Percentiles rank a stretch among this genome's conserved stretches.
phyloP scores from a whole-genome alignment of 2,329 filamentous ascomycete species.

The Ophiosphaerella korrae region DNA sequence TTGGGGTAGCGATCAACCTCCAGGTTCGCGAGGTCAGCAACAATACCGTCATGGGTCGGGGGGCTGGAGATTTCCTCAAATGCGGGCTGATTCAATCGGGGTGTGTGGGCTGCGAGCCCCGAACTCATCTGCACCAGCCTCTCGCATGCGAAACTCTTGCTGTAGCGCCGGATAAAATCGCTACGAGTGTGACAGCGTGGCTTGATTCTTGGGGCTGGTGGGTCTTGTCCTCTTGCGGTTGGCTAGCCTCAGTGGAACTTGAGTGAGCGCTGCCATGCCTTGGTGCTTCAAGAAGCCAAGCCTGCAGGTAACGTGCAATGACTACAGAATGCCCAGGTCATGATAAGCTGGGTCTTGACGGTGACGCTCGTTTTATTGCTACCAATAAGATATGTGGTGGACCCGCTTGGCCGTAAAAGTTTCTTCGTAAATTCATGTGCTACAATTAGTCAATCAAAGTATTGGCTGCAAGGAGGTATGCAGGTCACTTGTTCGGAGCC shows the following conservation, averaged over 20 bases:
- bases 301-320: constrained; percentile 4
- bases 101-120: constrained; percentile 23
- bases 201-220: constrained; percentile 36
- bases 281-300: constrained; percentile 18
- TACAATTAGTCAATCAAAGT: constrained; percentile 13
- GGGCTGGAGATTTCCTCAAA: constrained; percentile 20
- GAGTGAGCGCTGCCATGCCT: constrained; percentile 21
- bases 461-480: constrained; percentile 19
- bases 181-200: constrained; percentile 31
- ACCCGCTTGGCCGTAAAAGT: constrained; percentile 16
- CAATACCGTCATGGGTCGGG: constrained; percentile 22
- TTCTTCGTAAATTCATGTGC: constrained; percentile 5
- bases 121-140: constrained; percentile 29
- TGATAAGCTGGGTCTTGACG: background rate
- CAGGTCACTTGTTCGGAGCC: background rate
- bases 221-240: constrained; percentile 25
- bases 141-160: constrained; percentile 7
- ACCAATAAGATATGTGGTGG: constrained; percentile 7
- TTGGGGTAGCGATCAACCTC: constrained; percentile 34
- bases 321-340: constrained; percentile 2
- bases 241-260: constrained; percentile 4
- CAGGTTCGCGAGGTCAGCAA: constrained; percentile 11
- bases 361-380: constrained; percentile 4
- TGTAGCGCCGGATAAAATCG: constrained; percentile 28
- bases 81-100: constrained; percentile 17